These are phyloP conservation scores for Collybia mongolica DNA, from an alignment of 768 basidiomycete species.

Conservation along the genomic window DNA sequence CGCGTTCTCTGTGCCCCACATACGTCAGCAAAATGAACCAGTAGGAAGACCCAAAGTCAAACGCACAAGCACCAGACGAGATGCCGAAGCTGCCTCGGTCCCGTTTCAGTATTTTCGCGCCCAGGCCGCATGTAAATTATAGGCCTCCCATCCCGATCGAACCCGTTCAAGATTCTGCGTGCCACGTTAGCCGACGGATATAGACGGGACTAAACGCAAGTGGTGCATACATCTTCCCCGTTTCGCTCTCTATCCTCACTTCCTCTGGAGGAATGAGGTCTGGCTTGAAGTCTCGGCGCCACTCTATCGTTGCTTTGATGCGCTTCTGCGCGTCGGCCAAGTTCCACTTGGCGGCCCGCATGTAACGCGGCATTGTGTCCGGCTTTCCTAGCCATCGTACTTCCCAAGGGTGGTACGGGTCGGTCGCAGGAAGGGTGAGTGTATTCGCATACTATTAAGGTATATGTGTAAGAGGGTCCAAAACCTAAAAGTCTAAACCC, in stretches of 20 bases:
- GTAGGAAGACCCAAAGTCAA: not conserved
- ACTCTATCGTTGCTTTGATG: constrained; percentile 76
- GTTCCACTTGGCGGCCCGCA: constrained; percentile 87
- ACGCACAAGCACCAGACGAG: constrained; percentile 85
- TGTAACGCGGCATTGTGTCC: constrained; percentile 72
- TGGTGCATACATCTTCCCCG: constrained; percentile 78
- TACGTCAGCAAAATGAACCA: not conserved
- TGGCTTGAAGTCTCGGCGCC: constrained; percentile 83
- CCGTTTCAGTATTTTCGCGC: constrained; percentile 77
- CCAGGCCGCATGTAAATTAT: constrained; percentile 89
- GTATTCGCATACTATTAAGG: constrained; percentile 59
- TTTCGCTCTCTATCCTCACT: constrained; percentile 75
- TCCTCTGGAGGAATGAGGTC: constrained; percentile 83
- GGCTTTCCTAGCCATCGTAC: constrained; percentile 67
- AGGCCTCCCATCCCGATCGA: constrained; percentile 84
- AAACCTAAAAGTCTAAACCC: not conserved
- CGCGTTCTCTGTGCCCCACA: constrained; percentile 66
- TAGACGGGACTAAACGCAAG: constrained; percentile 1
- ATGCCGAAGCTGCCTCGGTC: constrained; percentile 79
- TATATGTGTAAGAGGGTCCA: constrained; percentile 1
- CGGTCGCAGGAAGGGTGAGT: constrained; percentile 60
- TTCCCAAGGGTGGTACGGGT: constrained; percentile 80
- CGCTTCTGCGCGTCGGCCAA: constrained; percentile 73
- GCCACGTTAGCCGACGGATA: not conserved
- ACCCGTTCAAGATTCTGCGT: constrained; percentile 74